Base-by-base conservation (phyloP, 345 rosid genomes). In the Eucalyptus marginata region DNA sequence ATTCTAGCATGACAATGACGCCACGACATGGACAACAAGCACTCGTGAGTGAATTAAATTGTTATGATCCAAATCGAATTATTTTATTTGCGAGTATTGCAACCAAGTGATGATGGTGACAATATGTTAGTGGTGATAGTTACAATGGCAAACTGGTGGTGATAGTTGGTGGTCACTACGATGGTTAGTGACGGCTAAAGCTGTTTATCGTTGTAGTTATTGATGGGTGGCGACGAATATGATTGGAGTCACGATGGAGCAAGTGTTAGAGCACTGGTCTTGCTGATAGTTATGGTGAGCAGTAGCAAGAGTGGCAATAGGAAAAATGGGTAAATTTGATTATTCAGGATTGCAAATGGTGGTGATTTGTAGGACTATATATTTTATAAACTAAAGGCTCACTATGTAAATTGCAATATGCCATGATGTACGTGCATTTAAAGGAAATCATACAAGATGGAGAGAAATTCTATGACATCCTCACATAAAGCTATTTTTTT, bases 61-160 rank as follows among this genome's bases (percentile, higher is more conserved):
- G 27, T 71, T 36, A 18, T 1, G 8, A 6, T 36, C 10, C 46
- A 10, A 10, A 18, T 33, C 1, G 0, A 36, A 71, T 33, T 33
- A 68, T 68, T 16, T 33, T 4, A 31, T 8, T 8, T 68, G 43
- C 2, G 2, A 7, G 14, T 33, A 4, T 0, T 71, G 25, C 27
- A 3, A 36, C 8, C 27, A 36, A 71, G 46, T 36, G 44, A 33
- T 36, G 46, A 18, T 5, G 46, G 46, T 2, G 3, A 71, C 2
- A 36, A 5, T 68, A 31, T 68, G 43, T 18, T 16, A 3, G 80
- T 36, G 46, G 46, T 13, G 22, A 31, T 68, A 31, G 36, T n/a
- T 64, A 15, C 0, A 2, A 1, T 1, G 5, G 5, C 36, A 14
- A n/a, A n/a, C 1, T 1, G 20, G 3, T 13, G 76, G 76, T 13